Evolutionary conservation across 805 yeast genomes (phyloP).

Genomic region (Zygotorulaspora sp.): DNA sequence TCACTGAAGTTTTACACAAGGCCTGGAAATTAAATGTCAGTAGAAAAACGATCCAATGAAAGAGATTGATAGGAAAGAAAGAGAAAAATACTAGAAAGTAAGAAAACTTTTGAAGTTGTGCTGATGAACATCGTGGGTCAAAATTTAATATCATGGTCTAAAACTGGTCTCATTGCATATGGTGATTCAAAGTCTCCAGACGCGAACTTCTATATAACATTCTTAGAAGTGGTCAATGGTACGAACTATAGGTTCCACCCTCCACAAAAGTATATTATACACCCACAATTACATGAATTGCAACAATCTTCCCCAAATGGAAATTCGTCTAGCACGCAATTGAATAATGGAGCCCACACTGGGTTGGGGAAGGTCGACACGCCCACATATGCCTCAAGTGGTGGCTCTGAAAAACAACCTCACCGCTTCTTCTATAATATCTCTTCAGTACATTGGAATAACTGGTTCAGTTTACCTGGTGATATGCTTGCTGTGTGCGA

Average conservation of each 20-base stretch:
- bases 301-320: constrained; percentile 7
- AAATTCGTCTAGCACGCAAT: constrained; percentile 12
- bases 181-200: constrained; percentile 39
- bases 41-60: too few species aligned
- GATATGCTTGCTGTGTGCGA: constrained; percentile 81
- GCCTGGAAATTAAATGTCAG: too few species aligned
- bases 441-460: constrained; percentile 63
- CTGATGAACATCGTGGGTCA: constrained; percentile 18
- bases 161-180: constrained; percentile 79
- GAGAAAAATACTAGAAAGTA: too few species aligned
- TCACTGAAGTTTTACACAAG: too few species aligned
- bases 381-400: constrained; percentile 12
- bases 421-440: constrained; percentile 37
- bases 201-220: constrained; percentile 51
- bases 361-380: constrained; percentile 12
- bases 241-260: constrained; percentile 69
- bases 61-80: too few species aligned
- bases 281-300: constrained; percentile 31
- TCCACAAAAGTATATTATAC: constrained; percentile 31
- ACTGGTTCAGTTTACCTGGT: constrained; percentile 47
- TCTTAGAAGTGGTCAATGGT: constrained; percentile 72
- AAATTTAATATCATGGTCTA: constrained; percentile 63
- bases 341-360: constrained; percentile 11
- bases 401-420: constrained; percentile 18
- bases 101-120: too few species aligned